Percentiles rank a stretch among this genome's conserved stretches.
phyloP scores from a whole-genome alignment of 1,284 basidiomycete genomes.

The Binderoboletus segoi region DNA sequence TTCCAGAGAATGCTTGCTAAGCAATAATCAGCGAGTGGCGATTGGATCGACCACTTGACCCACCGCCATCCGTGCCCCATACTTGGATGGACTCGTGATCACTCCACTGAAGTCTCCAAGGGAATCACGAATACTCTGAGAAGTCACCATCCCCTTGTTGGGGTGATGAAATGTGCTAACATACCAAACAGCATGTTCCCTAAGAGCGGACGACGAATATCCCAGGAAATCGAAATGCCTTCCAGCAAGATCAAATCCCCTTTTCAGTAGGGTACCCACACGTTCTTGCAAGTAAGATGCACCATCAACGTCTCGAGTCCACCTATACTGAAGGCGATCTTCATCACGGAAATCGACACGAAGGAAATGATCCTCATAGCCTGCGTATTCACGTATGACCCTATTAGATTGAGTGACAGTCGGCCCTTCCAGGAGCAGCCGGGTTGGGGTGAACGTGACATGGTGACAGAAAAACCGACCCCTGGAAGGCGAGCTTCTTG shows the following conservation, averaged over 20 bases:
- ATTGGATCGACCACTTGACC: conserved; percentile 1
- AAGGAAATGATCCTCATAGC: conserved; percentile 66
- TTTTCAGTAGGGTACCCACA: conserved; percentile 63
- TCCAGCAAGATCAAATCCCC: conserved; percentile 70
- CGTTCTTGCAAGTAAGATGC: conserved; percentile 56
- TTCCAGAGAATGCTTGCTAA: conserved; percentile 78
- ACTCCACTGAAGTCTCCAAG: conserved; percentile 67
- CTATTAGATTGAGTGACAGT: conserved; percentile 67
- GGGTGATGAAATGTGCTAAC: conserved; percentile 59
- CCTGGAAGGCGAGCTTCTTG: conserved; percentile 22
- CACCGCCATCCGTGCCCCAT: conserved; percentile 74
- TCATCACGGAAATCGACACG: conserved; percentile 82
- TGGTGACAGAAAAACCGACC: conserved; percentile 57
- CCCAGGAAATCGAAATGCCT: conserved; percentile 72
- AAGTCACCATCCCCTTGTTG: conserved; percentile 46
- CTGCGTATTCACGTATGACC: conserved; percentile 60
- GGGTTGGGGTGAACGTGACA: conserved; percentile 71
- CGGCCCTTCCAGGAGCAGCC: conserved; percentile 72
- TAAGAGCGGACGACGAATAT: conserved; percentile 71
- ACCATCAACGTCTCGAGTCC: conserved; percentile 66
- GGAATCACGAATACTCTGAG: conserved; percentile 56
- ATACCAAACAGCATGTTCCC: conserved; percentile 79
- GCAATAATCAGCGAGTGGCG: conserved; percentile 8
- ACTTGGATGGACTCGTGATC: conserved; percentile 68
- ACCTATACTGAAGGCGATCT: conserved; percentile 66